Conservation (phyloP, 1,139 yeast species). For the Lipomyces yarrowii region DNA sequence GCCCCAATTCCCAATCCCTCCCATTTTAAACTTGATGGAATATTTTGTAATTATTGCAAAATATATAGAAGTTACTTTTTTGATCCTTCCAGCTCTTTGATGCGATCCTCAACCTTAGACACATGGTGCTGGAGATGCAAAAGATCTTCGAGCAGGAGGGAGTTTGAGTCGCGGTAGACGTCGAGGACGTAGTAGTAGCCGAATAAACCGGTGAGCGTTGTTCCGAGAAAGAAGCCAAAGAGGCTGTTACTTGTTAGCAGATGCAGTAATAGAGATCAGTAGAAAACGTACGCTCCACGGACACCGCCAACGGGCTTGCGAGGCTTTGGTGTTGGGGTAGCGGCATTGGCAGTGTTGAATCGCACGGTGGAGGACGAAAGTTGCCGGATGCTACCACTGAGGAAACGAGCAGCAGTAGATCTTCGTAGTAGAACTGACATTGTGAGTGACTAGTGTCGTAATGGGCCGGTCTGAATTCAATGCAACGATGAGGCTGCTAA, state of each 20-base stretch:
- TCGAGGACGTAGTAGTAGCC: constrained; percentile 79
- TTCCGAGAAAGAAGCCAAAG: constrained; percentile 77
- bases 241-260: constrained; percentile 48
- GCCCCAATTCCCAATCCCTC: neutral
- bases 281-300: constrained; percentile 46
- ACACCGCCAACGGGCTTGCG: constrained; percentile 54
- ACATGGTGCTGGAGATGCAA: constrained; percentile 69
- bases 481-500: neutral
- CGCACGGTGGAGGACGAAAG: constrained; percentile 8
- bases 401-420: neutral
- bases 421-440: neutral
- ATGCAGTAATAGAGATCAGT: neutral
- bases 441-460: neutral
- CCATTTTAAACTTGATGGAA: too few relatives aligned
- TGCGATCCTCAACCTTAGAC: constrained; percentile 60
- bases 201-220: constrained; percentile 69
- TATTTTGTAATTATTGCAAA: too few relatives aligned
- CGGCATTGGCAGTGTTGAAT: constrained; percentile 1
- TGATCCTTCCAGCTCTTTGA: constrained; percentile 39
- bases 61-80: neutral
- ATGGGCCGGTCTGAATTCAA: neutral
- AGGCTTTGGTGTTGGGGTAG: constrained; percentile 25
- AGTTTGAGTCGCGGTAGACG: constrained; percentile 72
- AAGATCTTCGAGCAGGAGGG: constrained; percentile 74
- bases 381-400: neutral